Evolutionary conservation across 2,329 filamentous ascomycete species (phyloP), one percentile per base, ranked within the genome.

Genomic region (Tolypocladium tundrense): DNA sequence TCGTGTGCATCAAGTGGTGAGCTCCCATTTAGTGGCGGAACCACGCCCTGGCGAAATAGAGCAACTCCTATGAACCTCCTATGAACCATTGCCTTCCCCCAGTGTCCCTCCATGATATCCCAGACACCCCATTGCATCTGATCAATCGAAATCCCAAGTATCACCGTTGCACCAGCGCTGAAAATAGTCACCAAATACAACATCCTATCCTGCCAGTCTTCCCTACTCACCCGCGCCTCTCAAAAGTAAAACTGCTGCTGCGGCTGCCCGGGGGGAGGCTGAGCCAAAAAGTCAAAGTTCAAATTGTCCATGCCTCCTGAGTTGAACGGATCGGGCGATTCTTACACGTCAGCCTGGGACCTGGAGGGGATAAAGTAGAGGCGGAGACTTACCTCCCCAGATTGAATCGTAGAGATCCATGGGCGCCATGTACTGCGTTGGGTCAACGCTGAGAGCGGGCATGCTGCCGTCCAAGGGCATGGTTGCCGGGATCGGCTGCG

Each of bases 381-480:
- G 27, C 19, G 27, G 60, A 39, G 37, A 75, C 81, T 68, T 71
- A 86, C 83, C 84, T 78, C 83, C 86, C 73, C 86, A 87, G 52
- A 87, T 87, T 4, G 83, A 85, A 64, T 87, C 83, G 66, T 86
- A 87, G 1, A 87, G 71, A 60, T 87, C 84, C 82, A 87, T 84
- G 1, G 84, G 84, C 42, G 84, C 84, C 76, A 87, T 83, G 62
- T 83, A 81, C 40, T 82, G 74, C 3, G 79, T 75, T 19, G 81
- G 80, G 60, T 86, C 84, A 13, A 82, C 72, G 51, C 74, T 83
- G 76, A 83, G 71, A 41, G 74, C 69, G 54, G 72, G 69, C 54
- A 84, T 70, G 52, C 77, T 69, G 52, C 77, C 78, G 8, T 79
- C 69, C 40, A 83, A 67, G 54, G 66, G 69, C 50, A 72, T 67